Conservation (phyloP, 2,329 filamentous ascomycete species). For the Polytolypa hystricis region DNA sequence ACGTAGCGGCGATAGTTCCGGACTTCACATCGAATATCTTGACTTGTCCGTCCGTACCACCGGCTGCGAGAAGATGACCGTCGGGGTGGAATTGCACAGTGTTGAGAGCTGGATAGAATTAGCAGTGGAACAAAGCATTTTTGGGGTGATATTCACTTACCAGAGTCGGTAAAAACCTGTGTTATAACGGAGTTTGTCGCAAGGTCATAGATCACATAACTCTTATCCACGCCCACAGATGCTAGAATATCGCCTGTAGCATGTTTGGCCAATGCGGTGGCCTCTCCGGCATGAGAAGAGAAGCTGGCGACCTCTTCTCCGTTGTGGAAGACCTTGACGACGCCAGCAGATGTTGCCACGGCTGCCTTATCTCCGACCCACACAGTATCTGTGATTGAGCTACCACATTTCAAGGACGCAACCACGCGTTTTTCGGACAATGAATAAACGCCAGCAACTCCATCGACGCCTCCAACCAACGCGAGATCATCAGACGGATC, state of each 20-base stretch:
- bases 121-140: conserved; percentile 14
- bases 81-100: conserved; percentile 86
- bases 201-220: conserved; percentile 81
- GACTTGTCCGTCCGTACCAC: conserved; percentile 67
- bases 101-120: conserved; percentile 50
- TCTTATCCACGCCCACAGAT: conserved; percentile 84
- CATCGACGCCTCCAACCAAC: conserved; percentile 63
- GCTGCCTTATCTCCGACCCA: conserved; percentile 55
- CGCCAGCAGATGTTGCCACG: conserved; percentile 63
- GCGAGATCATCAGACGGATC: conserved; percentile 54
- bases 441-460: conserved; percentile 66
- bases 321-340: conserved; percentile 67
- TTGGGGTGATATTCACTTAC: conserved; percentile 42
- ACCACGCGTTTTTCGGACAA: conserved; percentile 66
- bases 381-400: conserved; percentile 54
- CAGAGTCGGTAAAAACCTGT: conserved; percentile 67
- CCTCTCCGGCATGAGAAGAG: conserved; percentile 71
- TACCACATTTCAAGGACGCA: conserved; percentile 51
- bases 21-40: conserved; percentile 82
- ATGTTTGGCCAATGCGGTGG: conserved; percentile 67
- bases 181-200: conserved; percentile 55
- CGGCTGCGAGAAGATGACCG: conserved; percentile 83
- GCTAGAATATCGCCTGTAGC: conserved; percentile 73
- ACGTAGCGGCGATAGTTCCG: conserved; percentile 64
- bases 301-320: conserved; percentile 60